phyloP scores from a whole-genome alignment of 768 basidiomycete species.

The Mycena venus region DNA sequence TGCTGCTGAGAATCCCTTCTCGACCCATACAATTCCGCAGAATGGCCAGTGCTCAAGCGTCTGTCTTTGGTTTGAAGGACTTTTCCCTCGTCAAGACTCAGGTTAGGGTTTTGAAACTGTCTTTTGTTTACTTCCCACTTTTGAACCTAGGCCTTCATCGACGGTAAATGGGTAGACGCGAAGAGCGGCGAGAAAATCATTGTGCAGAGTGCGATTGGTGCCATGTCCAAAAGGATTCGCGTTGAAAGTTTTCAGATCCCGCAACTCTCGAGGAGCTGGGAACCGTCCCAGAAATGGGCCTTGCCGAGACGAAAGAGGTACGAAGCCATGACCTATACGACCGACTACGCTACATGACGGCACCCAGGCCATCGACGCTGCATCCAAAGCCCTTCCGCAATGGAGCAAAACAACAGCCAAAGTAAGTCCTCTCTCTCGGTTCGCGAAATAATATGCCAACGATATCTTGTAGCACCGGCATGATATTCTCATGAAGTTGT shows the following conservation, averaged over 20 bases:
- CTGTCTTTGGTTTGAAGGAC: conserved; percentile 81
- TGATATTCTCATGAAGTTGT: conserved; percentile 86
- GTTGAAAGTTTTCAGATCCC: conserved; percentile 72
- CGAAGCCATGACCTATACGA: too few species aligned
- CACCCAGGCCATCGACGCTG: conserved; percentile 92
- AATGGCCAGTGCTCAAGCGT: conserved; percentile 72
- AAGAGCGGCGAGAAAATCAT: conserved; percentile 76
- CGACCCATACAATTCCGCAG: conserved; percentile 42
- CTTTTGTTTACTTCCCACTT: neutral
- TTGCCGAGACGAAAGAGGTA: conserved; percentile 83
- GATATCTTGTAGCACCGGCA: conserved; percentile 72
- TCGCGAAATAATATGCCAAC: neutral
- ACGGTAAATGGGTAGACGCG: conserved; percentile 91
- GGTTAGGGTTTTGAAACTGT: conserved; percentile 46
- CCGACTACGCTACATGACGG: too few species aligned
- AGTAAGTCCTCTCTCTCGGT: conserved; percentile 56
- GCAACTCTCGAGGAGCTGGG: conserved; percentile 89
- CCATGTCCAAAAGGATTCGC: neutral
- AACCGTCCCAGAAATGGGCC: conserved; percentile 89
- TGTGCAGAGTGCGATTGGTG: conserved; percentile 76
- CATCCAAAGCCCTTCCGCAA: conserved; percentile 81
- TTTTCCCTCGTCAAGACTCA: conserved; percentile 67
- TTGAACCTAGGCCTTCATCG: conserved; percentile 70
- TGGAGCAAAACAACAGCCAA: conserved; percentile 94
- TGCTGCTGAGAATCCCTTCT: neutral